Conservation (phyloP, 2,329 filamentous ascomycete genomes). For the Penicillium sp. region DNA sequence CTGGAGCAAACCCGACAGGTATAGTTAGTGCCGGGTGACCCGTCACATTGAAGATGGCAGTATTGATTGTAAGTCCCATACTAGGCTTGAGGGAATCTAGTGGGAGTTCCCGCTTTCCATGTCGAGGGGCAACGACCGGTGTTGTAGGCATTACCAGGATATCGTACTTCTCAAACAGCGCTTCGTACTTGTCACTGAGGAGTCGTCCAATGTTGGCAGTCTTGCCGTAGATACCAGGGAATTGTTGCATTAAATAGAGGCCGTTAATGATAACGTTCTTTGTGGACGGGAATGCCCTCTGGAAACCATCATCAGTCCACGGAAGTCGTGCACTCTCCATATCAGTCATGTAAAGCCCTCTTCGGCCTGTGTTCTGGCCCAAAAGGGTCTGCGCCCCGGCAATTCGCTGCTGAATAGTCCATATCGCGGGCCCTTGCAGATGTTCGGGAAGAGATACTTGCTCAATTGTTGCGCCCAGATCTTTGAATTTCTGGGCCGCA, state of each 20-base stretch:
- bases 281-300: constrained; percentile 48
- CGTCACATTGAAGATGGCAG: constrained; percentile 56
- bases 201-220: constrained; percentile 42
- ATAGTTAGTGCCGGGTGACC: constrained; percentile 57
- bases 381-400: constrained; percentile 45
- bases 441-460: constrained; percentile 54
- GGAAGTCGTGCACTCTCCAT: constrained; percentile 51
- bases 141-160: constrained; percentile 43
- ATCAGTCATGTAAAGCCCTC: constrained; percentile 52
- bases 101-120: constrained; percentile 24
- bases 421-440: constrained; percentile 46
- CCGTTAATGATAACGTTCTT: constrained; percentile 45
- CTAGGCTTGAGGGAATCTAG: constrained; percentile 32
- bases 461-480: constrained; percentile 51
- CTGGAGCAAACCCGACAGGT: constrained; percentile 48
- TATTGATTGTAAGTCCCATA: constrained; percentile 57
- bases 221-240: constrained; percentile 43
- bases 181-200: constrained; percentile 40
- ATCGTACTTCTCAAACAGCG: constrained; percentile 42
- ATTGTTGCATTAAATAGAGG: constrained; percentile 39
- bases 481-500: constrained; percentile 43
- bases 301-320: constrained; percentile 50
- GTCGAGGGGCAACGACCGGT: constrained; percentile 26
- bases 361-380: constrained; percentile 46
- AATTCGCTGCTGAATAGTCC: constrained; percentile 45